Base-by-base conservation (phyloP, 1,284 basidiomycete genomes). In the Malassezia caprae region DNA sequence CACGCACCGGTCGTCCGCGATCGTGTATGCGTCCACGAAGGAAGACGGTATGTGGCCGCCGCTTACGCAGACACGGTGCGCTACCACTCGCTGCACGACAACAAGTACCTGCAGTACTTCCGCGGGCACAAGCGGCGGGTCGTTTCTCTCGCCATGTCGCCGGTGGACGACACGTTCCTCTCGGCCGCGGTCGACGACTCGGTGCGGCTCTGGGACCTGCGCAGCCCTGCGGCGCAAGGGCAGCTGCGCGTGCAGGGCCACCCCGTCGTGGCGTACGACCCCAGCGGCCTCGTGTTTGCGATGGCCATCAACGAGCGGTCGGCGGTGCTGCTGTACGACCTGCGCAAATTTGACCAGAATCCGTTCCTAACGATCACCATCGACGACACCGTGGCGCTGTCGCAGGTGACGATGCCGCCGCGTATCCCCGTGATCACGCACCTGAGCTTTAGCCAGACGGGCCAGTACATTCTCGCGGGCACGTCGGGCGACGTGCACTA, bases 171-270 rank as follows among this genome's bases (percentile, higher is more conserved):
- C 69, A 87, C 87, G 0, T 96, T 99, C 77, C 84, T 99, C 79
- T 94, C 91, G 7, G 88, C 84, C 1, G 89, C 91, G 0, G 80
- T 88, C 65, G 91, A 98, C 78, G 89, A 87, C 65, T 91, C 90
- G 1, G 90, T 98, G n/a, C 82, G 90, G 34, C 77, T 98, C 19
- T 99, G 94, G 94, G 94, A 99, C 76, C 79, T 96, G 40, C 83
- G 91, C 31, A 79, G 83, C 15, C 82, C 84, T 1, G 79, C 80
- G 26, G 88, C 88, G 70, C 82, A 80, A 76, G 80, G 78, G 3
- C 55, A 76, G 3, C 64, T 81, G 37, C 76, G 78, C 27, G 63
- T 86, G 79, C 78, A 78, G 19, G 79, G 79, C 1, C 79, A 85
- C 23, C 87, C 90, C 0, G 82, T 93, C 42, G 83, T 90, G 8